Base-by-base conservation (phyloP, 306 rosid species). In the Fragaria vesca region DNA sequence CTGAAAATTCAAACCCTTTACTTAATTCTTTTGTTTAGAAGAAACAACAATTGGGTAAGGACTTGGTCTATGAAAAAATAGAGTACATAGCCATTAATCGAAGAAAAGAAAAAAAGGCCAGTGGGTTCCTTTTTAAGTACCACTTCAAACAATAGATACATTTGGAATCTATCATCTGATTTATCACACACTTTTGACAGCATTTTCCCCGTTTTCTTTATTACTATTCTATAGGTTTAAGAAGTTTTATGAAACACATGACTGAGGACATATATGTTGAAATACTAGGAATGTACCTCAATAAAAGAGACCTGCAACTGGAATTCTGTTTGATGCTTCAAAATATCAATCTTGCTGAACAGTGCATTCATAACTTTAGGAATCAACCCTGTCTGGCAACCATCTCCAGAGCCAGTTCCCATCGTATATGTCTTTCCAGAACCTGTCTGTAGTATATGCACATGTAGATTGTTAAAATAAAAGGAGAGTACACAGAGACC, bases 381-480 rank as follows among this genome's bases (percentile, higher is more conserved):
- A 81, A 88, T 85, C 77, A 90, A 72, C 55, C 97, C 93, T 40
- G 66, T 81, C 78, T 69, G 86, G 76, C 75, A 82, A 81, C 80
- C 81, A 73, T 88, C 94, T 77, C 78, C 85, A 36, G 72, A 88
- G 81, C 93, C 94, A 74, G 94, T 92, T 74, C 97, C 97, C 97
- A 92, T 92, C 51, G 97, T 92, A 80, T 92, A 92, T 0, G 97
- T 92, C 89, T 92, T 92, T 80, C 97, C 97, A 5, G 97, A 88
- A 79, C 97, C 97, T 45, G 97, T 92, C 97, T 92, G 91, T 79
- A 84, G 81, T 79, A 84, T 21, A 66, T 42, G 69, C 66, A 66
- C 5, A 67, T 8, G 48, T 78, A 69, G 79, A 72, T 75, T 82
- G 38, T 76, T 50, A 79, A 78, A 58, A 51, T 48, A 69, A 40